Percentiles rank a stretch among this genome's conserved stretches.
Conservation (phyloP, 1,139 yeast genomes). For the Pichia sp. region DNA sequence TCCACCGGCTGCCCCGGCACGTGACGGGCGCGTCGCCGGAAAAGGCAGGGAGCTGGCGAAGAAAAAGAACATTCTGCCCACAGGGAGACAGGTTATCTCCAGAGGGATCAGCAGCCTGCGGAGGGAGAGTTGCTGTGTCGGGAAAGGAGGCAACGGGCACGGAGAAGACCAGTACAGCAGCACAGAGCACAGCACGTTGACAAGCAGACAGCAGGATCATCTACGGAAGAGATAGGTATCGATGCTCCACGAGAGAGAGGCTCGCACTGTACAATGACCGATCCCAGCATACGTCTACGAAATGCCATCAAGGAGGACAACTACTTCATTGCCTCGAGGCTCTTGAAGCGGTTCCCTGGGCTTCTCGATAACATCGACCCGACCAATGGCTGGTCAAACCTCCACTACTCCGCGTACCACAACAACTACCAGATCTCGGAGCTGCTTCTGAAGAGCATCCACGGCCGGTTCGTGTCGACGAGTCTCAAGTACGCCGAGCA, state of each 20-base stretch:
- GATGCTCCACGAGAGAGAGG: neutral
- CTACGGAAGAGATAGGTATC: neutral
- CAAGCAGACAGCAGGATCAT: neutral
- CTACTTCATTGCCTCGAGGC: conserved; percentile 64
- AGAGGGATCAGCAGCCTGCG: neutral
- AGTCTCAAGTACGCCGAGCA: conserved; percentile 29
- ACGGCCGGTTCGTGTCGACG: conserved; percentile 30
- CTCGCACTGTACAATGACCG: conserved; percentile 33
- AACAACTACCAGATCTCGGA: conserved; percentile 81
- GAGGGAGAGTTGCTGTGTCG: too few relatives aligned
- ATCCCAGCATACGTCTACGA: conserved; percentile 67
- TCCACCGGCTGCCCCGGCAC: too few relatives aligned
- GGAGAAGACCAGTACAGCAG: neutral
- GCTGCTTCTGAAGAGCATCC: conserved; percentile 41
- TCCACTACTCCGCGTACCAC: conserved; percentile 80
- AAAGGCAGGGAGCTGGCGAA: neutral
- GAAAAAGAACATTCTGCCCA: neutral
- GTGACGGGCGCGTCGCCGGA: neutral
- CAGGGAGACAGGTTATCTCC: neutral
- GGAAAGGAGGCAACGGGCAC: too few relatives aligned
- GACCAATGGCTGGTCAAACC: conserved; percentile 78
- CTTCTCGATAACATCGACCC: conserved; percentile 72
- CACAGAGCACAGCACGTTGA: neutral
- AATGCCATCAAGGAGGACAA: conserved; percentile 72
- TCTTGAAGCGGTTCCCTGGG: conserved; percentile 70